Conservation (phyloP, 441 rosid species). For the Gossypium trilobum region DNA sequence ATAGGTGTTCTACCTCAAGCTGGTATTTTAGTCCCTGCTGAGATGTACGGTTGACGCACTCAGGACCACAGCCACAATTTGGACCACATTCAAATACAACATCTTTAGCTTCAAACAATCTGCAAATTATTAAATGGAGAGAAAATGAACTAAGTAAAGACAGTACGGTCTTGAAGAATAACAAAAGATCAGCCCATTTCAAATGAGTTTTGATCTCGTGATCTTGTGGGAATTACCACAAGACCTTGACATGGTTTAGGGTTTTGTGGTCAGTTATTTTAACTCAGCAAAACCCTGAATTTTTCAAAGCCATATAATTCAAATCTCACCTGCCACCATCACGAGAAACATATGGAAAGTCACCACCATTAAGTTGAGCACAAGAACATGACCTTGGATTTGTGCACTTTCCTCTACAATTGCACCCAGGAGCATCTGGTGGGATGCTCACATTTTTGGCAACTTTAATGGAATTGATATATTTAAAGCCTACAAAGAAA, state of each 20-base stretch:
- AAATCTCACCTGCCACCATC: slow-evolving; percentile 46
- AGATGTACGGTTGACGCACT: slow-evolving; percentile 44
- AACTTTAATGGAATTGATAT: slow-evolving; percentile 29
- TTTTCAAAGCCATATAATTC: not conserved
- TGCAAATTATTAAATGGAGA: slow-evolving; percentile 14
- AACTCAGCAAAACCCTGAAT: not conserved
- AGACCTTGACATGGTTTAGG: not conserved
- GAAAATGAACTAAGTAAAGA: slow-evolving; percentile 4
- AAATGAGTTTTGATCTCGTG: not conserved
- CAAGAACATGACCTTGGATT: slow-evolving; percentile 40
- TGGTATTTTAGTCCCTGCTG: slow-evolving; percentile 38
- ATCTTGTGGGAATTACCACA: not conserved
- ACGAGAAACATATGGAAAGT: slow-evolving; percentile 40
- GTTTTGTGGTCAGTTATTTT: not conserved
- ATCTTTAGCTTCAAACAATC: slow-evolving; percentile 48
- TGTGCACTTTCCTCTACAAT: slow-evolving; percentile 40
- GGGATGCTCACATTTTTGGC: slow-evolving; percentile 30
- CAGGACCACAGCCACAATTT: slow-evolving; percentile 48
- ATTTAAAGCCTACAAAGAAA: slow-evolving; percentile 37
- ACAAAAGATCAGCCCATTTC: not conserved
- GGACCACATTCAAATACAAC: slow-evolving; percentile 64
- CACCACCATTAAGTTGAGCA: slow-evolving; percentile 45
- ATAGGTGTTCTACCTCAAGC: slow-evolving; percentile 36
- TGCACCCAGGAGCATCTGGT: slow-evolving; percentile 32
- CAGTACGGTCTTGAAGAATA: not conserved